These are phyloP conservation scores for Mentha longifolia DNA, from an alignment of 257 asterid species.

Conservation along the genomic window DNA sequence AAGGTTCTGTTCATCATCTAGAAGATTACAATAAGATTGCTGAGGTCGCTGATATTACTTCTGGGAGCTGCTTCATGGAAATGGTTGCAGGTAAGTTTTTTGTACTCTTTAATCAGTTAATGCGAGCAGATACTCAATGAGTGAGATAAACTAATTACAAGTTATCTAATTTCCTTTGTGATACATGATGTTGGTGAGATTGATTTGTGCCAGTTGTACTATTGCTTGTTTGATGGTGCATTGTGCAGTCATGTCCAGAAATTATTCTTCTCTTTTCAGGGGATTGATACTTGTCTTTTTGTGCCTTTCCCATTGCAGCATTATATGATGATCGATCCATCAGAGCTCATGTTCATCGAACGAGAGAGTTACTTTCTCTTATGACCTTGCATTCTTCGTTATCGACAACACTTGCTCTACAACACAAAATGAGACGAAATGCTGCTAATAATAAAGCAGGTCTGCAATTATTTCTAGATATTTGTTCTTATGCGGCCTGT, in stretches of 20 bases:
- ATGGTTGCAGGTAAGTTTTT: slow-evolving; percentile 79
- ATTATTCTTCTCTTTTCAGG: slow-evolving; percentile 3
- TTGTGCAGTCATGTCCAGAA: slow-evolving; percentile 5
- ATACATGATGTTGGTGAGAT: not conserved
- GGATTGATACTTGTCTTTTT: slow-evolving; percentile 18
- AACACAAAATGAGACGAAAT: slow-evolving; percentile 60
- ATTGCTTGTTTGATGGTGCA: slow-evolving; percentile 8
- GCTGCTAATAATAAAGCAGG: slow-evolving; percentile 65
- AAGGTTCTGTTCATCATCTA: slow-evolving; percentile 72
- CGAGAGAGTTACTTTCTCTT: slow-evolving; percentile 86
- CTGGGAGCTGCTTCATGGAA: slow-evolving; percentile 85
- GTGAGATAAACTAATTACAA: not conserved
- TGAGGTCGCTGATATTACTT: slow-evolving; percentile 91
- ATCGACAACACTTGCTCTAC: slow-evolving; percentile 84
- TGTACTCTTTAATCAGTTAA: slow-evolving; percentile 12
- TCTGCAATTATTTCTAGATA: slow-evolving; percentile 34
- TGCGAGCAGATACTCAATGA: slow-evolving; percentile 12
- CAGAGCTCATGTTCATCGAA: slow-evolving; percentile 90
- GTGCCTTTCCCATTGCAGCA: slow-evolving; percentile 58
- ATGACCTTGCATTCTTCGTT: slow-evolving; percentile 79
- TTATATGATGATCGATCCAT: slow-evolving; percentile 94
- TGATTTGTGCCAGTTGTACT: not conserved
- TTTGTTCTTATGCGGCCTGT: slow-evolving; percentile 5
- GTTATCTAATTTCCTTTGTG: slow-evolving; percentile 9
- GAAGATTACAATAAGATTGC: slow-evolving; percentile 94